These are phyloP conservation scores for Dorcoceras hygrometricum DNA, from an alignment of 257 asterid genomes.

Conservation along the genomic window DNA sequence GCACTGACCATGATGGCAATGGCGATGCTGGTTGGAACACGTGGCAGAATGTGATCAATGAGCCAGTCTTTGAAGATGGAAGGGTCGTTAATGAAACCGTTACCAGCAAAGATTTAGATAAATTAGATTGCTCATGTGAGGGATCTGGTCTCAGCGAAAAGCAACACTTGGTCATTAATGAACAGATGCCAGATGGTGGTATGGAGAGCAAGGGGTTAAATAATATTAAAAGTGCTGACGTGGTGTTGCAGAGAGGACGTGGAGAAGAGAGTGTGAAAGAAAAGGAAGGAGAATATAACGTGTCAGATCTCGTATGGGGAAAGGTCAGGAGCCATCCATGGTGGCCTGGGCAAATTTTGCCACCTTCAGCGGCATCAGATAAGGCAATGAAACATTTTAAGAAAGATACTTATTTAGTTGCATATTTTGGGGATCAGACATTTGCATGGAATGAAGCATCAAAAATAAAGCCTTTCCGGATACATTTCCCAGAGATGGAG, in stretches of 20 bases:
- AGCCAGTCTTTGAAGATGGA: conserved; percentile 21
- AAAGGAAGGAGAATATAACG: conserved; percentile 49
- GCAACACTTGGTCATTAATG: conserved; percentile 18
- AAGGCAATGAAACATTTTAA: conserved; percentile 44
- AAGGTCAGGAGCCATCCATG: conserved; percentile 90
- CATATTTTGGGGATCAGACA: conserved; percentile 76
- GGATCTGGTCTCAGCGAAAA: conserved; percentile 23
- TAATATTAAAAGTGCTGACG: conserved; percentile 15
- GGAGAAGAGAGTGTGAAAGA: conserved; percentile 33
- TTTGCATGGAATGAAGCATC: conserved; percentile 82
- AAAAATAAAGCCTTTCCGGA: conserved; percentile 51
- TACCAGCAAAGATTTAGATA: conserved; percentile 13
- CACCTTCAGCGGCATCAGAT: conserved; percentile 59
- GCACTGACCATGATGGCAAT: conserved; percentile 10
- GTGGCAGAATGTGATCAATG: conserved; percentile 12
- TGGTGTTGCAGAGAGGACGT: conserved; percentile 30
- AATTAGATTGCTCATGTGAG: conserved; percentile 12
- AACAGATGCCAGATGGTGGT: conserved; percentile 23
- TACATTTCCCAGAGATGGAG: conserved; percentile 56
- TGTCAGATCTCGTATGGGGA: conserved; percentile 84
- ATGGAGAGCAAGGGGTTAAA: conserved; percentile 26
- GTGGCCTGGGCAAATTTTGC: conserved; percentile 93
- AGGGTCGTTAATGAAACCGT: not conserved
- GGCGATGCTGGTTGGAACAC: conserved; percentile 23
- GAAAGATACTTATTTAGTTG: conserved; percentile 52